Base-by-base conservation (phyloP, 495 filamentous ascomycete genomes). In the Xylaria flabelliformis region DNA sequence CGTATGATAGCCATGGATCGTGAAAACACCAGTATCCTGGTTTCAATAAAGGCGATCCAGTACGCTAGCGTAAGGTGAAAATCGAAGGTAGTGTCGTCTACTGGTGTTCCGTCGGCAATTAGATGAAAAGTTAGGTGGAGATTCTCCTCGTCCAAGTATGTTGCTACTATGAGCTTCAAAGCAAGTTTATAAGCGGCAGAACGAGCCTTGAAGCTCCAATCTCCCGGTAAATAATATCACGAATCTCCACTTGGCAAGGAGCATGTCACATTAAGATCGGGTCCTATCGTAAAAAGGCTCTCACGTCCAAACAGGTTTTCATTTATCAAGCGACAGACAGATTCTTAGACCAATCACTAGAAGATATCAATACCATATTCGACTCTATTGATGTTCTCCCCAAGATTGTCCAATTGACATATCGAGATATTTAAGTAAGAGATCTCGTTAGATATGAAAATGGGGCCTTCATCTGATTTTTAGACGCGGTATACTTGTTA, bases 401-500 rank as follows among this genome's bases (percentile, higher is more conserved):
- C 15, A 2, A 46, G 12, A 19, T 4, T 46, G 3, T 46, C 13
- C 13, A 4, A 19, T 46, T 5, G 1, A 46, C 13, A 46, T 15
- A 5, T 19, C 44, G 44, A 15, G 17, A 15, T 46, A 46, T 15
- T 46, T 13, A 19, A 19, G 44, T 15, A 15, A 13, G 44, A 15
- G 44, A 46, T 17, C 44, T 46, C 1, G 4, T 19, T 46, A 46
- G 13, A 46, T 46, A 46, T 19, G 19, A 46, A 19, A 4, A 46
- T 7, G 59, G 59, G 24, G 24, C 59, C 10, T 36, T 56, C 39
- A 36, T 62, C 8, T 71, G 69, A 71, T 63, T 32, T 39, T 29
- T 42, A 8, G 26, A 62, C 58, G 39, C 67, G 1, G 4, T 44
- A 56, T 3, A 15, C 55, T n/a, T 6, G 9, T 0, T 39, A 42